Percentiles rank a stretch among this genome's conserved stretches.
These are phyloP conservation scores for Suhomyces emberorum DNA, from an alignment of 805 yeast species.

Conservation along the genomic window DNA sequence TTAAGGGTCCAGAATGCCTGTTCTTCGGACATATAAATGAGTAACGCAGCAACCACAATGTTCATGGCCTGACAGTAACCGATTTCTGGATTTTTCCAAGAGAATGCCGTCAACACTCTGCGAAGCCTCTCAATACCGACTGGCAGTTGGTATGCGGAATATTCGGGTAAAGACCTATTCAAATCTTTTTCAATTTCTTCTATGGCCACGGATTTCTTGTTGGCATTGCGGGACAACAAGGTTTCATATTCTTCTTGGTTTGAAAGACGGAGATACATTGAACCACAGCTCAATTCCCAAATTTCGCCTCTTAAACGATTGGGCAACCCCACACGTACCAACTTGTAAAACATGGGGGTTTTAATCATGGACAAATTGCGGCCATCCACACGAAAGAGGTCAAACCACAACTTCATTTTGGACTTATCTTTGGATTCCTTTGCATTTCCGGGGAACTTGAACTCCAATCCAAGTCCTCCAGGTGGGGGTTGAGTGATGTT, in stretches of 20 bases:
- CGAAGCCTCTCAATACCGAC: slow-evolving; percentile 86
- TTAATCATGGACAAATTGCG: slow-evolving; percentile 73
- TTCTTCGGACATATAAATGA: slow-evolving; percentile 89
- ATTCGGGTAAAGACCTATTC: slow-evolving; percentile 92
- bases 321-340: slow-evolving; percentile 91
- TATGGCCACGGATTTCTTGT: slow-evolving; percentile 72
- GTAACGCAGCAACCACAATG: slow-evolving; percentile 76
- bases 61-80: slow-evolving; percentile 99
- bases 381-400: slow-evolving; percentile 80
- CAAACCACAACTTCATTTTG: slow-evolving; percentile 91
- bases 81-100: slow-evolving; percentile 95
- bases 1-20: slow-evolving; percentile 95
- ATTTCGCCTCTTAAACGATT: slow-evolving; percentile 91
- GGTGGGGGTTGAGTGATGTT: slow-evolving; percentile 53
- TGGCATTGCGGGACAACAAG: slow-evolving; percentile 58
- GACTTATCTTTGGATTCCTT: slow-evolving; percentile 72
- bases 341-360: slow-evolving; percentile 74
- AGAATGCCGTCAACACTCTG: slow-evolving; percentile 86
- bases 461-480: slow-evolving; percentile 84
- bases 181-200: slow-evolving; percentile 97
- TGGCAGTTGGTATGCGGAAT: slow-evolving; percentile 82
- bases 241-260: slow-evolving; percentile 57
- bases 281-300: slow-evolving; percentile 92
- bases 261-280: slow-evolving; percentile 68
- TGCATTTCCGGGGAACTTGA: slow-evolving; percentile 89